Evolutionary conservation across 2,329 filamentous ascomycete genomes (phyloP), one percentile per base, ranked within the genome.

Genomic region (Diaporthe capsici): DNA sequence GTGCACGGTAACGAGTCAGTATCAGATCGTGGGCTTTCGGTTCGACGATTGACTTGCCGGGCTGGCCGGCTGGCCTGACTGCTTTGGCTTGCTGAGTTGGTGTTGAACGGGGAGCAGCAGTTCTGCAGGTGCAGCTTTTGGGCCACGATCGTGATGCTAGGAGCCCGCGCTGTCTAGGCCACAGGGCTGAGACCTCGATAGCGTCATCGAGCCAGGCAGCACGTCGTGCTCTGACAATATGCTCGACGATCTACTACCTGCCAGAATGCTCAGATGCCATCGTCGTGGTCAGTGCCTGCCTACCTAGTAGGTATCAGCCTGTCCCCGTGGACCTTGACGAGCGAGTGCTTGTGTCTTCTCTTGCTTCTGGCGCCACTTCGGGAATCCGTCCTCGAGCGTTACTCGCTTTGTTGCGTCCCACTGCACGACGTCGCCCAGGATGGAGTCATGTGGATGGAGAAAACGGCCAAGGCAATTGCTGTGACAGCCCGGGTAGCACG

Each of bases 1-100:
- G 13, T 22, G 49, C 34, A 22, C 25, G 13, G 17, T 22, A 28
- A 28, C 65, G 65, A 70, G 22, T 70, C 65, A 70, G 47, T 68
- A 3, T 28, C 31, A 28, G 15, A 53, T 55, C 65, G 34, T 28
- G 49, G 4, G 31, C 49, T 34, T 42, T 51, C 28, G n/a, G 13
- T 51, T 39, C 31, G 34, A 39, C n/a, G 47, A 42, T 7, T 39
- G n/a, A 68, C 22, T 28, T 68, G 31, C 47, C 47, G 20, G 31
- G 63, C 47, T 22, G 42, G 22, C 44, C 10, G 20, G 57, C 57
- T 37, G 6, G 31, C 55, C 51, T 28, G n/a, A 10, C 9, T 25
- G 28, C 5, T 37, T 20, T 67, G 34, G 31, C 65, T 68, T 39
- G 13, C 6, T 39, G 13, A 20, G 31, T 39, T 20, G 47, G 13